Conservation (phyloP, 192 early-diverging fungal genomes). For the Funneliformis mosseae region DNA sequence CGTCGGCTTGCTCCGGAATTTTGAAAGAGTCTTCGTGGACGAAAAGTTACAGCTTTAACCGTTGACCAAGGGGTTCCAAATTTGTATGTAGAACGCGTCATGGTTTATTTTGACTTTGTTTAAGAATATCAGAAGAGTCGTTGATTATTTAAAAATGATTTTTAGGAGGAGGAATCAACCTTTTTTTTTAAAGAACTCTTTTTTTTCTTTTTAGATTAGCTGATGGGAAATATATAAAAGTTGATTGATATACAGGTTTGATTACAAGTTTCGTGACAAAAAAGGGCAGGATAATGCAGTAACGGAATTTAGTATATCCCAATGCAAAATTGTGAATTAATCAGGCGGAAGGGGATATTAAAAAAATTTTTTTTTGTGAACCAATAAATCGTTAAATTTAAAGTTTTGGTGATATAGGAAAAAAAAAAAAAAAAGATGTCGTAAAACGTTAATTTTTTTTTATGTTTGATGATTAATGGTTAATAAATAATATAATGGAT, state of each 20-base stretch:
- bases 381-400: too few relatives aligned
- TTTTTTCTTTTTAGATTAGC: neutral
- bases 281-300: neutral
- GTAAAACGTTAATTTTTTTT: too few relatives aligned
- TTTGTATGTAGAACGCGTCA: neutral
- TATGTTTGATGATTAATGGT: too few relatives aligned
- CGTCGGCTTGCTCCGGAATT: constrained; percentile 19
- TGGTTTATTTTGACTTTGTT: neutral
- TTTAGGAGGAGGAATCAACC: too few relatives aligned
- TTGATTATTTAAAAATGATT: neutral
- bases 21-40: constrained; percentile 18
- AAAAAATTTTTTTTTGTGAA: too few relatives aligned
- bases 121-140: neutral
- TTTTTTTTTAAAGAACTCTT: too few relatives aligned
- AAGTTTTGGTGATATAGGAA: too few relatives aligned
- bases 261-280: neutral
- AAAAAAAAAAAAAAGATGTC: too few relatives aligned
- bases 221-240: neutral
- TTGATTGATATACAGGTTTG: neutral
- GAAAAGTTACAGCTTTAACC: neutral
- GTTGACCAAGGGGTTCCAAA: constrained; percentile 13
- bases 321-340: neutral
- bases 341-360: too few relatives aligned
- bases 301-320: neutral
- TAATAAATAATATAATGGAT: neutral